Conservation (phyloP, 352 stramenopile genomes). For the Pythium brassicae region DNA sequence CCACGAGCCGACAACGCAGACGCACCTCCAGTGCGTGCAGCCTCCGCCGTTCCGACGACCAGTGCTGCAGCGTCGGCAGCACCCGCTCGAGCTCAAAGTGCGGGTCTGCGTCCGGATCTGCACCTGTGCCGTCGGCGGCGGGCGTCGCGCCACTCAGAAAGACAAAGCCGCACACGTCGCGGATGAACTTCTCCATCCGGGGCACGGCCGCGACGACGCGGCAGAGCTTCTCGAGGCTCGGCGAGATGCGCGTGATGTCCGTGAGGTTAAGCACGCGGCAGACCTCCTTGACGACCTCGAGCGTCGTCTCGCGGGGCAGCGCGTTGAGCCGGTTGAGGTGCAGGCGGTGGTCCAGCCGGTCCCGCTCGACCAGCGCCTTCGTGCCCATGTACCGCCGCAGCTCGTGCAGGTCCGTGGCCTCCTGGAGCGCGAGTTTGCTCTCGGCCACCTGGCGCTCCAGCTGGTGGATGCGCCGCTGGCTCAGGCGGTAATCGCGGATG, state of each 20-base stretch:
- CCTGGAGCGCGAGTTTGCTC: conserved; percentile 67
- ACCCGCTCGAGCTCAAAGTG: conserved; percentile 68
- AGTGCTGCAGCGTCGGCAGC: conserved; percentile 64
- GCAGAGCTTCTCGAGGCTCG: conserved; percentile 77
- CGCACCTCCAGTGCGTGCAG: conserved; percentile 53
- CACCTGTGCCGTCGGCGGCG: conserved; percentile 16
- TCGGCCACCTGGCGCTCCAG: conserved; percentile 74
- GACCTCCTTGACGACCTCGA: conserved; percentile 84
- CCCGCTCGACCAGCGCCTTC: conserved; percentile 71
- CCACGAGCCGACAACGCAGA: background rate
- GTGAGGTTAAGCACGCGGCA: conserved; percentile 77
- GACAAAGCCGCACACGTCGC: conserved; percentile 76
- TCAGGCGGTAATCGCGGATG: conserved; percentile 75
- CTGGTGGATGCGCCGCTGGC: conserved; percentile 67
- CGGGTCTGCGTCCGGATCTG: conserved; percentile 12
- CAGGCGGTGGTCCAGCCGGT: conserved; percentile 74
- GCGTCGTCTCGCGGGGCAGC: conserved; percentile 65
- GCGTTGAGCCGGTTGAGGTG: conserved; percentile 74
- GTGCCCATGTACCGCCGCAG: conserved; percentile 81
- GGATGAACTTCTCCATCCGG: conserved; percentile 85
- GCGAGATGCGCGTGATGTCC: conserved; percentile 77
- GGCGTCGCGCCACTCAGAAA: conserved; percentile 43
- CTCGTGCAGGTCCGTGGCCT: conserved; percentile 72
- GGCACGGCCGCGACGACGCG: conserved; percentile 76
- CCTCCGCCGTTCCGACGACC: conserved; percentile 50